Evolutionary conservation across 768 basidiomycete genomes (phyloP).

Genomic region (Bullera alba): DNA sequence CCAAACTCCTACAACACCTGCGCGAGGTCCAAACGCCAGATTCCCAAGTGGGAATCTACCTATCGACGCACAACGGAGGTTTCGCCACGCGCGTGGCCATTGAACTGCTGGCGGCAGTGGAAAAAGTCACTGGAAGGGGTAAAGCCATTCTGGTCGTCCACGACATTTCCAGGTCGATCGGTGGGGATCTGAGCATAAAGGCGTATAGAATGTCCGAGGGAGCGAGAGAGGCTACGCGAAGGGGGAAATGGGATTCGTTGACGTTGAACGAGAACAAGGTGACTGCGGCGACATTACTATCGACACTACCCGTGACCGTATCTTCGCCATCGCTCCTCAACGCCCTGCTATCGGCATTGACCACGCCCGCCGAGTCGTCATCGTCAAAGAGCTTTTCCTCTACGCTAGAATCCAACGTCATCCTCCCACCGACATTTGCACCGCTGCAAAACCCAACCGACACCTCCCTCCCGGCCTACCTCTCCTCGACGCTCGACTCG

Average conservation of each 20-base stretch:
- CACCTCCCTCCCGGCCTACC: slow-evolving; percentile 61
- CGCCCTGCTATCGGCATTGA: slow-evolving; percentile 66
- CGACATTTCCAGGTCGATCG: slow-evolving; percentile 39
- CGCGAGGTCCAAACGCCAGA: slow-evolving; percentile 88
- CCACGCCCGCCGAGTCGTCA: slow-evolving; percentile 46
- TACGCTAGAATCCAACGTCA: slow-evolving; percentile 13
- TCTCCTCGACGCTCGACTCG: slow-evolving; percentile 78
- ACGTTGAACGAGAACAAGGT: slow-evolving; percentile 80
- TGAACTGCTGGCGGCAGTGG: slow-evolving; percentile 37
- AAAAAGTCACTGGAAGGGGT: slow-evolving; percentile 33
- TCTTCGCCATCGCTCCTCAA: slow-evolving; percentile 72
- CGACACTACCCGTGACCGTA: slow-evolving; percentile 77
- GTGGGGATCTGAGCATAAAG: slow-evolving; percentile 79
- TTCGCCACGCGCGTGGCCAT: slow-evolving; percentile 35
- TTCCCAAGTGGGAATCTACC: slow-evolving; percentile 89
- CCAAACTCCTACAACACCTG: slow-evolving; percentile 62
- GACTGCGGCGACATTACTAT: slow-evolving; percentile 76
- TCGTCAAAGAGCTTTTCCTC: slow-evolving; percentile 36
- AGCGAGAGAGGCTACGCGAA: slow-evolving; percentile 76
- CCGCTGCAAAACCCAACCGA: slow-evolving; percentile 64
- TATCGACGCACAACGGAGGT: slow-evolving; percentile 59
- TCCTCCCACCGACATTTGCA: slow-evolving; percentile 56
- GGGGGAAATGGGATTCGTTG: slow-evolving; percentile 71
- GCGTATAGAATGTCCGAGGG: slow-evolving; percentile 75
- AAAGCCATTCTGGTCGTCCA: slow-evolving; percentile 43